A percentile compares a stretch with the other conserved stretches of the same genome.
These are phyloP conservation scores for Boletellus ananiceps DNA, from an alignment of 768 basidiomycete genomes.

Conservation along the genomic window DNA sequence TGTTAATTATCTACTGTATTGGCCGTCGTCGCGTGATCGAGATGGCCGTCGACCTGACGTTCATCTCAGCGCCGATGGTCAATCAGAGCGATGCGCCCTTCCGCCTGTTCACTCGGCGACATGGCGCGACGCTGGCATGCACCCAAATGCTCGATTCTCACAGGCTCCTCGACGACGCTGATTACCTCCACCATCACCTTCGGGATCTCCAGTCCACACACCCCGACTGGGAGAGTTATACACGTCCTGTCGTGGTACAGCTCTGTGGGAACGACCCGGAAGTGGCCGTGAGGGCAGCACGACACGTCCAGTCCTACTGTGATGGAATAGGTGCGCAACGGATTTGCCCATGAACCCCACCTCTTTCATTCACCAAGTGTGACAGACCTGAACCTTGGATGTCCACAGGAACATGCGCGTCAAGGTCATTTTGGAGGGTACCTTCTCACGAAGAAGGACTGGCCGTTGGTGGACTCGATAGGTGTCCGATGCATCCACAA, in stretches of 20 bases:
- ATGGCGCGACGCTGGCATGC: conserved; percentile 66
- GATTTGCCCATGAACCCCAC: not conserved
- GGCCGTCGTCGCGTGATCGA: not conserved
- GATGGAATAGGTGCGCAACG: conserved; percentile 64
- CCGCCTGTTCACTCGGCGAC: conserved; percentile 51
- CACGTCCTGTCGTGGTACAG: conserved; percentile 61
- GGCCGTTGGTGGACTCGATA: conserved; percentile 62
- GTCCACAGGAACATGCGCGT: conserved; percentile 66
- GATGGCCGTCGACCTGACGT: conserved; percentile 28
- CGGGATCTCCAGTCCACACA: conserved; percentile 43
- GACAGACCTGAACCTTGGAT: conserved; percentile 76
- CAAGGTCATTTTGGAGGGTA: conserved; percentile 72
- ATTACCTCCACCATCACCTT: conserved; percentile 61
- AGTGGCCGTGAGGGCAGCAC: conserved; percentile 53
- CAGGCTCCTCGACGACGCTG: conserved; percentile 54
- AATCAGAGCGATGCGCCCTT: conserved; percentile 79
- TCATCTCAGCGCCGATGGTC: conserved; percentile 71
- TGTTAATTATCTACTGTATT: conserved; percentile 18
- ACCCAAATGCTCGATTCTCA: conserved; percentile 75
- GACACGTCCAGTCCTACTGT: conserved; percentile 54
- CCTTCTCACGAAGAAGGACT: conserved; percentile 66
- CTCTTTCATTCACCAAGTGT: conserved; percentile 8
- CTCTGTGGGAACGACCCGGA: conserved; percentile 71
- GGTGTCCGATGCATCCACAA: conserved; percentile 36
- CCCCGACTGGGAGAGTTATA: conserved; percentile 16